These are phyloP conservation scores for Leccinellum albellum DNA, from an alignment of 768 basidiomycete genomes.

Conservation along the genomic window DNA sequence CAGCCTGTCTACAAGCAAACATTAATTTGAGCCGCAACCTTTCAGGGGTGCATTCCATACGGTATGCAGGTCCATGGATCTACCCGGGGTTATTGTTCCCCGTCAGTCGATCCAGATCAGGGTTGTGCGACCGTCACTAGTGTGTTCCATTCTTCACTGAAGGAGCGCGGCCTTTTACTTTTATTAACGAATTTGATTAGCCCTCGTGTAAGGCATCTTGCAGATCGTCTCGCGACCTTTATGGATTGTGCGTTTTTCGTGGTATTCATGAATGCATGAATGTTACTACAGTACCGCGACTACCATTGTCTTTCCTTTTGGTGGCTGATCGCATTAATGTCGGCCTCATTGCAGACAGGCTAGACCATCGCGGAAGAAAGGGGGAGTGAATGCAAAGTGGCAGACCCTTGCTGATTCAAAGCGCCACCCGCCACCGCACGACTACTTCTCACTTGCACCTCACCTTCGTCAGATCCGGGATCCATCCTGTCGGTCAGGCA, in stretches of 20 bases:
- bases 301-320: neutral
- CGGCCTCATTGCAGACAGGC: conserved; percentile 14
- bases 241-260: conserved; percentile 5
- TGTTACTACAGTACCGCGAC: conserved; percentile 8
- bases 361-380: conserved; percentile 14
- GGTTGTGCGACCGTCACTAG: neutral
- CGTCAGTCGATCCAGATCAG: neutral
- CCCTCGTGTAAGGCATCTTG: neutral
- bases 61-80: neutral
- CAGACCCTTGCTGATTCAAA: conserved; percentile 4
- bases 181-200: neutral
- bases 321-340: conserved; percentile 5
- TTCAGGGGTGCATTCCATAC: neutral
- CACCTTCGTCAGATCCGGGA: conserved; percentile 8
- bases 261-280: neutral
- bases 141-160: conserved; percentile 3
- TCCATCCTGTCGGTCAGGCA: conserved; percentile 11
- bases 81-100: neutral
- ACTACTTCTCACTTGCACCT: neutral
- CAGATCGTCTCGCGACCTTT: conserved; percentile 14
- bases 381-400: conserved; percentile 5
- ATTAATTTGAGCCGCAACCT: neutral
- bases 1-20: neutral
- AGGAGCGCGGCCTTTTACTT: neutral
- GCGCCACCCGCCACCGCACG: neutral